Conservation (phyloP, 2,329 filamentous ascomycete genomes). For the Alternaria sp. region DNA sequence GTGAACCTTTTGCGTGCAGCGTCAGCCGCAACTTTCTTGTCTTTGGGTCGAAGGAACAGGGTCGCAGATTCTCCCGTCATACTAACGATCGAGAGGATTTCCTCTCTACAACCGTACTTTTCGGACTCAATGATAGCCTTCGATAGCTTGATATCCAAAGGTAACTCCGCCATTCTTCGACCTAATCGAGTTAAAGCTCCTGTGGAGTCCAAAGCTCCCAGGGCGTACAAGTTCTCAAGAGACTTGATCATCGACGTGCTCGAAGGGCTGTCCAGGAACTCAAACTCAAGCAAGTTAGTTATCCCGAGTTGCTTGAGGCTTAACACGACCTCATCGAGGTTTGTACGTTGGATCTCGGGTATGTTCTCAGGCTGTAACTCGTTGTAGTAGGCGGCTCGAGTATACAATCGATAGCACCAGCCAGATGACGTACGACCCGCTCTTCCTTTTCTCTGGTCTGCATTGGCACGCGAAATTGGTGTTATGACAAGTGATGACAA, state of each 20-base stretch:
- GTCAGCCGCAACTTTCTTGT: constrained; percentile 97
- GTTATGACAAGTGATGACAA: constrained; percentile 82
- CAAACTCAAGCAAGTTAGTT: constrained; percentile 90
- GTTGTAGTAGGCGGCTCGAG: constrained; percentile 92
- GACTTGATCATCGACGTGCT: constrained; percentile 89
- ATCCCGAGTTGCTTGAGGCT: constrained; percentile 90
- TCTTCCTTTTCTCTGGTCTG: constrained; percentile 91
- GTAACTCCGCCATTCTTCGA: constrained; percentile 94
- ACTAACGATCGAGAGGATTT: constrained; percentile 90
- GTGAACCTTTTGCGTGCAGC: constrained; percentile 71
- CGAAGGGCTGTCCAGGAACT: constrained; percentile 94
- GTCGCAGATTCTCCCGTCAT: constrained; percentile 91
- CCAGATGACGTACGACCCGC: constrained; percentile 92
- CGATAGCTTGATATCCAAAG: constrained; percentile 89
- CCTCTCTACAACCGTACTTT: constrained; percentile 90
- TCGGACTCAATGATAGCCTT: constrained; percentile 89
- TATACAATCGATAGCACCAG: constrained; percentile 93
- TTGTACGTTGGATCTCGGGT: constrained; percentile 91
- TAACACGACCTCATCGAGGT: constrained; percentile 76
- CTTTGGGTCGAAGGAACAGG: constrained; percentile 89
- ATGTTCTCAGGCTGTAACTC: constrained; percentile 91
- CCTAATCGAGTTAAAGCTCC: constrained; percentile 91
- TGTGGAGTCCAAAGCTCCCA: constrained; percentile 87
- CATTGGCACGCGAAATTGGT: constrained; percentile 71
- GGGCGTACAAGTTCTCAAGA: constrained; percentile 88